Evolutionary conservation across 2,329 filamentous ascomycete species (phyloP).

Genomic region (Aureobasidium vineae): DNA sequence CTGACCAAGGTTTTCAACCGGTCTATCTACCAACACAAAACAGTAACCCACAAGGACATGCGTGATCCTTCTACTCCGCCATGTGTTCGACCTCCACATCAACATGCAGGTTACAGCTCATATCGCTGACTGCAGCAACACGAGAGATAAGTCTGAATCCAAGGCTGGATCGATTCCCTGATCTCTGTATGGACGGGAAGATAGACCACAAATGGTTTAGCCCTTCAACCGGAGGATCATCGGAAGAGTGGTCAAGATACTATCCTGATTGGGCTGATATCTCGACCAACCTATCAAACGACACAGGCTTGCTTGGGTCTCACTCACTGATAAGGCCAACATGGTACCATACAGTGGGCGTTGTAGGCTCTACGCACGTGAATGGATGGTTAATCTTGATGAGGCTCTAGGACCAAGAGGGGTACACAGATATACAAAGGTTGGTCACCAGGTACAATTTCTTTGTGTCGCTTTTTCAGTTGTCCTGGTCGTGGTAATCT

Average conservation of each 20-base stretch:
- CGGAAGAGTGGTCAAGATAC: not conserved
- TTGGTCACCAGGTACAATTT: not conserved
- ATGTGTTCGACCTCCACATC: not conserved
- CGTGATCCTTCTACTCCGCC: not conserved
- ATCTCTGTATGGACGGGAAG: not conserved
- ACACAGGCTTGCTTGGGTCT: not conserved
- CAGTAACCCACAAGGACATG: not conserved
- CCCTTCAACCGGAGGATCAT: not conserved
- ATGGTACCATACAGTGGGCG: not conserved
- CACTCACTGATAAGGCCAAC: not conserved
- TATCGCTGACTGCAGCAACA: not conserved
- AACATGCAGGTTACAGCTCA: not conserved
- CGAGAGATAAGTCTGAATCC: not conserved
- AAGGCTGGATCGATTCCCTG: not conserved
- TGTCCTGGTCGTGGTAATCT: not conserved
- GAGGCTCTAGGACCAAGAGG: not conserved
- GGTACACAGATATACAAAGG: constrained; percentile 14
- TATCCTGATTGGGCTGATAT: not conserved
- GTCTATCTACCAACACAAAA: not conserved
- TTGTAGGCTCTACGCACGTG: not conserved
- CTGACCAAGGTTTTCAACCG: not conserved
- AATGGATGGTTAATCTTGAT: not conserved
- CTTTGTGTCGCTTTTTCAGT: not conserved
- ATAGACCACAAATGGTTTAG: not conserved
- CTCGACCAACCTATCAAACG: not conserved